Evolutionary conservation across 768 basidiomycete genomes (phyloP).

Genomic region (Trametes coccinea): DNA sequence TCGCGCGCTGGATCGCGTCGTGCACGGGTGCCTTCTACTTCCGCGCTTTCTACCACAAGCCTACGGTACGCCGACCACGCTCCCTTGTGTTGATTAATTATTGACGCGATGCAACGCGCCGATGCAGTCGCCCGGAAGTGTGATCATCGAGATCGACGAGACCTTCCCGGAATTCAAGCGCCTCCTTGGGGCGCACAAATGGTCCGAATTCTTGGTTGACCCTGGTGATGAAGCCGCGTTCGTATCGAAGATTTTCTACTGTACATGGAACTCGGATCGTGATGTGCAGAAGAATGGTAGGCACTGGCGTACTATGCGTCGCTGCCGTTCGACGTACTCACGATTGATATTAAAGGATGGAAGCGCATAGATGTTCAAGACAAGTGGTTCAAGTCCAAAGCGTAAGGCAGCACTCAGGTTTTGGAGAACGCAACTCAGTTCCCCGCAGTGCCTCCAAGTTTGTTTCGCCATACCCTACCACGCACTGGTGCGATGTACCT

Average conservation of each 20-base stretch:
- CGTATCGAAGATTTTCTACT: slow-evolving; percentile 41
- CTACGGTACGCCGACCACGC: slow-evolving; percentile 36
- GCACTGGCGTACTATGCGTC: slow-evolving; percentile 12
- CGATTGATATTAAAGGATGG: slow-evolving; percentile 38
- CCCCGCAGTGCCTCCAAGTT: slow-evolving; percentile 27
- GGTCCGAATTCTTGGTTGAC: slow-evolving; percentile 39
- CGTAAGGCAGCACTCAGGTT: neutral
- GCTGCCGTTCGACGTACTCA: neutral
- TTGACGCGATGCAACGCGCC: neutral
- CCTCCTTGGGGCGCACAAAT: slow-evolving; percentile 45
- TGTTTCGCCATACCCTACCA: slow-evolving; percentile 42
- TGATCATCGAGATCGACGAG: slow-evolving; percentile 45
- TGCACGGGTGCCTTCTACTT: slow-evolving; percentile 38
- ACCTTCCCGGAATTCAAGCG: slow-evolving; percentile 33
- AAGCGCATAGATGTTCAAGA: slow-evolving; percentile 48
- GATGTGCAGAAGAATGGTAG: slow-evolving; percentile 47
- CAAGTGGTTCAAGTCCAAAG: slow-evolving; percentile 39
- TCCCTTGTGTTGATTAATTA: neutral
- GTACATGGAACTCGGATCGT: slow-evolving; percentile 38
- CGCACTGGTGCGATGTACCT: slow-evolving; percentile 42
- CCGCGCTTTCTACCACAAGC: slow-evolving; percentile 46
- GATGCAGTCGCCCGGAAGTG: slow-evolving; percentile 43
- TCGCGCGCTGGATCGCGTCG: slow-evolving; percentile 46
- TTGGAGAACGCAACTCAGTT: neutral
- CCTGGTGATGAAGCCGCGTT: slow-evolving; percentile 35